These are phyloP conservation scores for Suhomyces vadensis DNA, from an alignment of 805 yeast species.

Conservation along the genomic window DNA sequence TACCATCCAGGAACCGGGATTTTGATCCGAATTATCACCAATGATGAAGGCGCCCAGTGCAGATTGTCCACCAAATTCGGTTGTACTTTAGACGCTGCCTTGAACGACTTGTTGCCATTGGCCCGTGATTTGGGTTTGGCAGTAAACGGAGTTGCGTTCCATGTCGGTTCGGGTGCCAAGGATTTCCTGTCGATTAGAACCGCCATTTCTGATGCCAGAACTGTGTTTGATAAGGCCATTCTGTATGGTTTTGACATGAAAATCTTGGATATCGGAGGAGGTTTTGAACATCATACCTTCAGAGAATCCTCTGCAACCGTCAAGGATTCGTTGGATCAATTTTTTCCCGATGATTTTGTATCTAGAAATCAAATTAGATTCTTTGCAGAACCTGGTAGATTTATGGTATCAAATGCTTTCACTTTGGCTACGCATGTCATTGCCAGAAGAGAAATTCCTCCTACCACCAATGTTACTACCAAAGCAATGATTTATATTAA, in stretches of 20 bases:
- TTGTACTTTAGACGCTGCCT: slow-evolving; percentile 59
- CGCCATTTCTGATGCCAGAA: slow-evolving; percentile 72
- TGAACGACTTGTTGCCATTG: slow-evolving; percentile 52
- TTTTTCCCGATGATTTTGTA: slow-evolving; percentile 52
- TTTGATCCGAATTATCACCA: slow-evolving; percentile 81
- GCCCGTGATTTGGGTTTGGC: slow-evolving; percentile 64
- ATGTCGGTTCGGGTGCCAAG: slow-evolving; percentile 91
- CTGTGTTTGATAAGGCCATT: slow-evolving; percentile 62
- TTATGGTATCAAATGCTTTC: slow-evolving; percentile 80
- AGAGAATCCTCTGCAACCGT: slow-evolving; percentile 58
- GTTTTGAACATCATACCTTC: slow-evolving; percentile 70
- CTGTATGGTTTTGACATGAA: slow-evolving; percentile 48
- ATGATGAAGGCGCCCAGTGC: slow-evolving; percentile 85
- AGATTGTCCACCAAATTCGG: slow-evolving; percentile 89
- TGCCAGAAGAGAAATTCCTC: slow-evolving; percentile 63
- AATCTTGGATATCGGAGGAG: slow-evolving; percentile 90
- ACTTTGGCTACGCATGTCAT: slow-evolving; percentile 82
- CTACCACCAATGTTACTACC: slow-evolving; percentile 10
- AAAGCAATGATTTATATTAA: slow-evolving; percentile 78
- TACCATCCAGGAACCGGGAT: slow-evolving; percentile 70
- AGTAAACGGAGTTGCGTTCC: slow-evolving; percentile 88
- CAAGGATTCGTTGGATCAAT: slow-evolving; percentile 51
- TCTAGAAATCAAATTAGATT: slow-evolving; percentile 39
- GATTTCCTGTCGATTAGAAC: slow-evolving; percentile 64
- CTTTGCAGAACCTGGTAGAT: slow-evolving; percentile 95